These are phyloP conservation scores for Mycena vitilis DNA, from an alignment of 768 basidiomycete species.

Conservation along the genomic window DNA sequence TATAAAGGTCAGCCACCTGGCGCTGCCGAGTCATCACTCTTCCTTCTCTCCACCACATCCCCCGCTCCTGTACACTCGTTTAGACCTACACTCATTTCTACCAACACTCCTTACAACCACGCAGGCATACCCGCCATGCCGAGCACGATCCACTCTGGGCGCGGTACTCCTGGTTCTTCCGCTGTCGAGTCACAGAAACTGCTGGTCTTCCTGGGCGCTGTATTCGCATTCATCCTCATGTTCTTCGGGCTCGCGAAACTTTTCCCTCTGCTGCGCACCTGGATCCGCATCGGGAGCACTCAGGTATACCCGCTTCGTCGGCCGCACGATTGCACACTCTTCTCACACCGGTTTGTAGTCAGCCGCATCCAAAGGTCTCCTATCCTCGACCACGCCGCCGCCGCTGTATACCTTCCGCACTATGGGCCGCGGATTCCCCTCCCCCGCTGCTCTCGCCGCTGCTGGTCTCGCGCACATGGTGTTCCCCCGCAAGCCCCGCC, in stretches of 20 bases:
- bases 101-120: constrained; percentile 13
- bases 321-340: background rate
- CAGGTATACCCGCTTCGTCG: background rate
- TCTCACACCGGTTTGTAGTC: background rate
- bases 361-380: too few relatives aligned
- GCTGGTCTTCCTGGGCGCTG: constrained; percentile 19
- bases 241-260: constrained; percentile 19
- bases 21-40: too few relatives aligned
- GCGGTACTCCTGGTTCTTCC: background rate
- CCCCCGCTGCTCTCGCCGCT: background rate
- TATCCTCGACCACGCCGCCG: background rate
- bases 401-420: background rate
- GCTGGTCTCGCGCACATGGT: background rate
- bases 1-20: too few relatives aligned
- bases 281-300: background rate
- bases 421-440: too few relatives aligned
- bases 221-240: constrained; percentile 2
- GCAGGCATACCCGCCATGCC: constrained; percentile 26
- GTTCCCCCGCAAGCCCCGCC: constrained; percentile 7
- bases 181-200: constrained; percentile 13
- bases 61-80: constrained; percentile 2
- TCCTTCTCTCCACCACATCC: too few relatives aligned
- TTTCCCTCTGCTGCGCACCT: background rate
- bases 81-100: too few relatives aligned
- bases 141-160: constrained; percentile 3